Conservation (phyloP, 2,329 filamentous ascomycete genomes). For the Leptographium procerum region DNA sequence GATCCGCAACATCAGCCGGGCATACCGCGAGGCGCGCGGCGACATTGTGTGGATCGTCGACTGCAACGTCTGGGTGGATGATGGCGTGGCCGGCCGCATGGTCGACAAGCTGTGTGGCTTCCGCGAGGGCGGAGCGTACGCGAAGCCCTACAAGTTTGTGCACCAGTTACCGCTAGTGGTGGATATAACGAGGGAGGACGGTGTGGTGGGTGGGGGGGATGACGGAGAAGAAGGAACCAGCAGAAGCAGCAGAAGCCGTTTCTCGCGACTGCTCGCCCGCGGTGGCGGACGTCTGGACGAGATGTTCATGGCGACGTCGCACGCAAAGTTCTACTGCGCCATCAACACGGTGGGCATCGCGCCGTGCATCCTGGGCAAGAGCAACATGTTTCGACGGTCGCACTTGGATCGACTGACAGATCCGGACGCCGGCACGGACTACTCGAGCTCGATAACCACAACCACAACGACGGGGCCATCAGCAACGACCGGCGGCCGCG, state of each 20-base stretch:
- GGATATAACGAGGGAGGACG: conserved; percentile 41
- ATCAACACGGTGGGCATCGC: conserved; percentile 90
- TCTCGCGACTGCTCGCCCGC: conserved; percentile 17
- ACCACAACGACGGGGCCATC: conserved; percentile 28
- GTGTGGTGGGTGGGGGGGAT: not conserved
- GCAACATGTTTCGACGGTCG: conserved; percentile 93
- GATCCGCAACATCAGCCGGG: conserved; percentile 89
- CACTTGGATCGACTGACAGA: conserved; percentile 69
- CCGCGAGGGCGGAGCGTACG: conserved; percentile 12
- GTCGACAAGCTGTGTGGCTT: conserved; percentile 75
- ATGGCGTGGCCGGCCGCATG: conserved; percentile 72
- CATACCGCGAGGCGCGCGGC: conserved; percentile 76
- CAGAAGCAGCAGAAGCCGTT: not conserved
- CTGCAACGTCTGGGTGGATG: conserved; percentile 88
- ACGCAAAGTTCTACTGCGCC: conserved; percentile 95
- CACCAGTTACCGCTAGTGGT: conserved; percentile 86
- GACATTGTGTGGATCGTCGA: conserved; percentile 92
- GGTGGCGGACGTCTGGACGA: conserved; percentile 84
- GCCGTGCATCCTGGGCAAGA: conserved; percentile 91
- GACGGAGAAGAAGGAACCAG: conserved; percentile 16
- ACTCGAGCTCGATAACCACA: no score
- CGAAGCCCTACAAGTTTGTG: conserved; percentile 72
- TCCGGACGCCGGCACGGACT: no score
- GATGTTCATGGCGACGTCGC: conserved; percentile 83
- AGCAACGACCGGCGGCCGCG: conserved; percentile 35